Evolutionary conservation across 1,284 basidiomycete genomes (phyloP).

Genomic region (Porogramme epimiltina): DNA sequence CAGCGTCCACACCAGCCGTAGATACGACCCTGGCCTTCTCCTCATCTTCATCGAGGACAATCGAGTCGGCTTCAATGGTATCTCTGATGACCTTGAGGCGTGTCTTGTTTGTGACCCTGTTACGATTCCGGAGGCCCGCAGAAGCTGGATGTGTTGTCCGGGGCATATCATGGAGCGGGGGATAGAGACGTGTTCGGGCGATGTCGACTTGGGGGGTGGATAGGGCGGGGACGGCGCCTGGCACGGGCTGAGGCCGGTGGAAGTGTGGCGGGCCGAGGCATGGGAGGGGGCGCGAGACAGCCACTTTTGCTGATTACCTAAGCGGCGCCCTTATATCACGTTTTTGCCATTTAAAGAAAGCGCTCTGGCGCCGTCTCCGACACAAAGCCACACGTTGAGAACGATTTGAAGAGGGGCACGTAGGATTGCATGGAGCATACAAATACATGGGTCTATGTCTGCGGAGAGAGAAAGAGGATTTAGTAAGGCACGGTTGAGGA

Average conservation of each 20-base stretch:
- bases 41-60: slow-evolving; percentile 82
- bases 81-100: slow-evolving; percentile 82
- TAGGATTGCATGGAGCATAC: no score
- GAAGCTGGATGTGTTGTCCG: slow-evolving; percentile 72
- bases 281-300: slow-evolving; percentile 15
- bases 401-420: no score
- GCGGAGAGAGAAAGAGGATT: no score
- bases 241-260: slow-evolving; percentile 24
- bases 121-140: slow-evolving; percentile 78
- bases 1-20: slow-evolving; percentile 77
- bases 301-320: slow-evolving; percentile 17
- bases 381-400: no score
- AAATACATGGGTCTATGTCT: no score
- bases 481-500: no score
- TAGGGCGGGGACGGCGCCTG: slow-evolving; percentile 28
- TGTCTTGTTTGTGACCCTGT: slow-evolving; percentile 90
- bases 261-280: slow-evolving; percentile 27
- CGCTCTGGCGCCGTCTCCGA: slow-evolving; percentile 5
- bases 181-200: slow-evolving; percentile 21
- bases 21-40: slow-evolving; percentile 70
- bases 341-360: neutral
- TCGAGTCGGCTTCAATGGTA: slow-evolving; percentile 78
- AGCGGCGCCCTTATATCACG: slow-evolving; percentile 1
- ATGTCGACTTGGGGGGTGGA: slow-evolving; percentile 21
- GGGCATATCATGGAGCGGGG: slow-evolving; percentile 74